These are phyloP conservation scores for Notholithocarpus densiflorus DNA, from an alignment of 306 rosid genomes.

Conservation along the genomic window DNA sequence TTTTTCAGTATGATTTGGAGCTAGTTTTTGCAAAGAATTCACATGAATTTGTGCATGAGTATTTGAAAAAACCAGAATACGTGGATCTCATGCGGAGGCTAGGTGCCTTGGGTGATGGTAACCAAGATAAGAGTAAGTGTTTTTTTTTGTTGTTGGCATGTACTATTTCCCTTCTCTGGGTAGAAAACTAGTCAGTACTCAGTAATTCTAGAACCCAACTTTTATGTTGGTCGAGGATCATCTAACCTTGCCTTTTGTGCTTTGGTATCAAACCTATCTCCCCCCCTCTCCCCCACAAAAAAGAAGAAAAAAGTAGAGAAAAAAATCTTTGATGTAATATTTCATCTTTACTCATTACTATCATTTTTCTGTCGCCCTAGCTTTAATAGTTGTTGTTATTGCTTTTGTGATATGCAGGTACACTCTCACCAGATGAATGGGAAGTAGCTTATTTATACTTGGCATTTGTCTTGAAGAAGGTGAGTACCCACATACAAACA, in stretches of 20 bases:
- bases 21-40: constrained; percentile 82
- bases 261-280: background rate
- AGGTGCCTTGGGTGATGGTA: constrained; percentile 97
- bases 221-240: background rate
- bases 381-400: background rate
- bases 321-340: too few species aligned
- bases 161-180: background rate
- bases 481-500: constrained; percentile 1
- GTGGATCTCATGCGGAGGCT: constrained; percentile 90
- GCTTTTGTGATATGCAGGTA: constrained; percentile 35
- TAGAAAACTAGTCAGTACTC: background rate
- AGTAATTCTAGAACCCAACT: background rate
- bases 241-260: background rate
- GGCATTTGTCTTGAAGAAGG: constrained; percentile 62
- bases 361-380: background rate
- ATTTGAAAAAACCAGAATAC: constrained; percentile 70
- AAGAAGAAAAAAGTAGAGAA: too few species aligned
- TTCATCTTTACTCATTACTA: background rate
- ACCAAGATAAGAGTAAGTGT: constrained; percentile 74
- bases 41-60: constrained; percentile 76
- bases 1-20: constrained; percentile 80
- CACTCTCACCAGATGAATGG: constrained; percentile 68
- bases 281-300: background rate
- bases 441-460: constrained; percentile 65
- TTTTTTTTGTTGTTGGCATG: background rate